Evolutionary conservation across 2,329 filamentous ascomycete genomes (phyloP), one percentile per base, ranked within the genome.

Genomic region (Aspergillus pseudoterreus): DNA sequence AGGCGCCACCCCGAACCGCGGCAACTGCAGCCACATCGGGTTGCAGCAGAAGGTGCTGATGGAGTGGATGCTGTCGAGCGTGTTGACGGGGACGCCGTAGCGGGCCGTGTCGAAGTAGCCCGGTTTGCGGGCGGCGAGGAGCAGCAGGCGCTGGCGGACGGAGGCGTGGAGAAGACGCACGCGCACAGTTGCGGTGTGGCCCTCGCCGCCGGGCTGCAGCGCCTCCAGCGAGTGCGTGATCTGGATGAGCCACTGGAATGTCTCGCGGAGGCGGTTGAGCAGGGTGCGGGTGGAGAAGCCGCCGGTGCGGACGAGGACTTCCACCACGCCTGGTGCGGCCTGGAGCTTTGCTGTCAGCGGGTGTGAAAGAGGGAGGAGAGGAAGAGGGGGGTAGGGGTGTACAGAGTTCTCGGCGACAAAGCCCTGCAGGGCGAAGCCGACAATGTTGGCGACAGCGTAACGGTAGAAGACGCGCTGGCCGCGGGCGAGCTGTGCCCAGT

Each of bases 401-500:
- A 61, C 58, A 22, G 58, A 58, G 39, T 58, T 60, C 42, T 60
- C 60, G 10, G 52, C 57, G 22, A 62, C 46, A 30, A 62, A 62
- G 0, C 57, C 58, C 19, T 62, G 59, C 15, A 62, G 35, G 3
- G 55, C 57, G 21, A 62, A 59, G 6, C 58, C 58, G 2, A 59
- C 49, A 9, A 61, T 52, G 33, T 61, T 58, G 2, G 56, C 52
- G 42, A 82, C 83, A 17, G 81, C 85, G 66, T 90, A 91, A 19
- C 87, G 80, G 67, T 89, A 89, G 62, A 90, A 88, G 2, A 90
- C 81, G 58, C 85, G 80, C 65, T 91, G 87, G 0, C 87, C 88
- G 58, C 87, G 78, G 49, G 76, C 75, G 52, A 92, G 84, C 65
- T 90, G 85, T 2, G 79, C 78, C 86, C 86, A 90, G 64, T 90